These are phyloP conservation scores for Albizia julibrissin DNA, from an alignment of 306 rosid species.

Conservation along the genomic window DNA sequence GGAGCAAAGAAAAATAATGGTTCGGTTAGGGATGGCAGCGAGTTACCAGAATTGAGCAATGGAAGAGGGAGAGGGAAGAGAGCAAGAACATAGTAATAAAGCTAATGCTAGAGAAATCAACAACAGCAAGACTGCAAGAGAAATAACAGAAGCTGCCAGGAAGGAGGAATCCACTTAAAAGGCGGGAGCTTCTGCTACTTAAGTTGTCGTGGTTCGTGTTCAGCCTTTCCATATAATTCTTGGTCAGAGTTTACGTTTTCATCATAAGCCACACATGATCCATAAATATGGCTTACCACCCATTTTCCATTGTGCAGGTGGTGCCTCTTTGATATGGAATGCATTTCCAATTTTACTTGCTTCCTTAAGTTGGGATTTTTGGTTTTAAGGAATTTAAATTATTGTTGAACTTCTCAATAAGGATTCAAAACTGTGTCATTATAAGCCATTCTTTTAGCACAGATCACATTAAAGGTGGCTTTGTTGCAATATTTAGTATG, in stretches of 20 bases:
- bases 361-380: constrained; percentile 11
- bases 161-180: neutral
- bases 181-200: constrained; percentile 6
- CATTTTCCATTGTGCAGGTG: constrained; percentile 2
- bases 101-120: constrained; percentile 27
- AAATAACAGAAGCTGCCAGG: constrained; percentile 35
- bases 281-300: neutral
- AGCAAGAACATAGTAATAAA: constrained; percentile 17
- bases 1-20: constrained; percentile 50
- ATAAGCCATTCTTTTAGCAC: too few relatives aligned
- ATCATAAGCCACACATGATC: constrained; percentile 13
- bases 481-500: neutral
- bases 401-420: neutral
- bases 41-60: constrained; percentile 78
- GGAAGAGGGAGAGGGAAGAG: constrained; percentile 45
- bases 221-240: constrained; percentile 5
- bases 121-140: constrained; percentile 5
- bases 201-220: constrained; percentile 46
- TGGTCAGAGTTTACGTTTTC: constrained; percentile 26
- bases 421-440: neutral
- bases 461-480: neutral
- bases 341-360: constrained; percentile 13
- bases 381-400: constrained; percentile 1
- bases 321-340: constrained; percentile 46
- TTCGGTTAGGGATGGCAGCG: constrained; percentile 74